Evolutionary conservation across 768 basidiomycete genomes (phyloP), one percentile per base, ranked within the genome.

Genomic region (Xanthoconium purpureum): DNA sequence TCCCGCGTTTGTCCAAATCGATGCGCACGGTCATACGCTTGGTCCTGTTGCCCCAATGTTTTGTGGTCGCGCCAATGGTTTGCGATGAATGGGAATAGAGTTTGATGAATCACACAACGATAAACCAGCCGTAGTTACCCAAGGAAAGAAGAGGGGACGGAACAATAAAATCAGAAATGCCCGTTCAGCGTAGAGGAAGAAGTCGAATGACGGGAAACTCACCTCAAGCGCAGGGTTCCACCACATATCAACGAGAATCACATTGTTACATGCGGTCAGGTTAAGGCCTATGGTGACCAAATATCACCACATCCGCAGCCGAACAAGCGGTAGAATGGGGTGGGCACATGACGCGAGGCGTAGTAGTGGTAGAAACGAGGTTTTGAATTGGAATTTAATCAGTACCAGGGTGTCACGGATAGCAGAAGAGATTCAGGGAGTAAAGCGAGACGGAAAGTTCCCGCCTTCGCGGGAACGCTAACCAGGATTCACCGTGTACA

Each of bases 171-270:
- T 46, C 12, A 36, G 28, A 55, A n/a, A 32, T 7, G 17, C 28
- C 28, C 24, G 28, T 46, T 68, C 50, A 70, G 47, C 18, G 52
- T 42, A 24, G 17, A 47, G 15, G 42, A 43, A 15, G 29, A 47
- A 44, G 28, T 18, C 14, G 43, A 12, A 6, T 18, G 14, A 20
- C 43, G 13, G 35, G 46, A 54, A 63, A 67, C 80, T 59, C 60
- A 89, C 88, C 73, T 91, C 90, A 5, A 91, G 77, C 0, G 89
- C 91, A 11, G 91, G 91, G 69, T 93, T 89, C 93, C 95, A 98
- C 94, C 95, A 98, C 57, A 94, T 74, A 69, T 97, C 96, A 54
- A 93, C 82, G 4, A 98, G 80, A 62, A 98, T 89, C 38, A 98
- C 94, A 61, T 96, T 92, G 70, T 94, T 96, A 73, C 95, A 98